These are phyloP conservation scores for Capillidium rhysosporum DNA, from an alignment of 371 early-diverging fungal genomes.

Conservation along the genomic window DNA sequence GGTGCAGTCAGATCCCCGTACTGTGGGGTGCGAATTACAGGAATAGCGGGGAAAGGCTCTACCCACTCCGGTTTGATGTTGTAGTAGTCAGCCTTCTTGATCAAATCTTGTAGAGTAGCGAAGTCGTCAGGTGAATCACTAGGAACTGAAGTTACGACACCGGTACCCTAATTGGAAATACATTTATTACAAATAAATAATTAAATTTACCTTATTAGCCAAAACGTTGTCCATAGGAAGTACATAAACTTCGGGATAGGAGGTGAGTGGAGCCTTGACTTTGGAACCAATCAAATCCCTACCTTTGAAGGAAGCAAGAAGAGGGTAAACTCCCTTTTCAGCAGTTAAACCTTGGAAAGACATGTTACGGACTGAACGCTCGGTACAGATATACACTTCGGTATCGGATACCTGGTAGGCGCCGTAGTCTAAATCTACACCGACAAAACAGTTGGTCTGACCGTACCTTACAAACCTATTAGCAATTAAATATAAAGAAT, in stretches of 20 bases:
- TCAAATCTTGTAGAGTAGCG: slow-evolving; percentile 70
- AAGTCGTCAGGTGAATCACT: slow-evolving; percentile 96
- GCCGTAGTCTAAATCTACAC: slow-evolving; percentile 78
- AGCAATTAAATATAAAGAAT: no score
- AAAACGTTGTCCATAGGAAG: slow-evolving; percentile 94
- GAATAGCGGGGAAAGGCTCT: slow-evolving; percentile 52
- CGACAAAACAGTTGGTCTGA: slow-evolving; percentile 95
- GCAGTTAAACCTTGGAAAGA: slow-evolving; percentile 71
- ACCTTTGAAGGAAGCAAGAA: slow-evolving; percentile 65
- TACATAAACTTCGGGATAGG: slow-evolving; percentile 63
- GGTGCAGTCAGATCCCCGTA: slow-evolving; percentile 76
- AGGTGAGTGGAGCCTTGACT: slow-evolving; percentile 72
- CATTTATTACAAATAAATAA: neutral
- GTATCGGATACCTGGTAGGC: slow-evolving; percentile 60
- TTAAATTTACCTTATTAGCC: slow-evolving; percentile 35
- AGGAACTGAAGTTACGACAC: slow-evolving; percentile 96
- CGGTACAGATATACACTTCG: slow-evolving; percentile 61
- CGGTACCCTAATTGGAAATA: slow-evolving; percentile 54
- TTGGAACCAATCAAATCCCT: slow-evolving; percentile 69
- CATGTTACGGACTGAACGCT: slow-evolving; percentile 93
- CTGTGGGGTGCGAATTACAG: slow-evolving; percentile 71
- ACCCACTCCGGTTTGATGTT: slow-evolving; percentile 80
- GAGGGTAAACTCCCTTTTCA: slow-evolving; percentile 34
- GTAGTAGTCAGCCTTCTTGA: slow-evolving; percentile 86
- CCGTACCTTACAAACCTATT: slow-evolving; percentile 26